A percentile compares a stretch with the other conserved stretches of the same genome.
Evolutionary conservation across 2,329 filamentous ascomycete genomes (phyloP).

Genomic region (Paecilomyces dactylethromorphus): DNA sequence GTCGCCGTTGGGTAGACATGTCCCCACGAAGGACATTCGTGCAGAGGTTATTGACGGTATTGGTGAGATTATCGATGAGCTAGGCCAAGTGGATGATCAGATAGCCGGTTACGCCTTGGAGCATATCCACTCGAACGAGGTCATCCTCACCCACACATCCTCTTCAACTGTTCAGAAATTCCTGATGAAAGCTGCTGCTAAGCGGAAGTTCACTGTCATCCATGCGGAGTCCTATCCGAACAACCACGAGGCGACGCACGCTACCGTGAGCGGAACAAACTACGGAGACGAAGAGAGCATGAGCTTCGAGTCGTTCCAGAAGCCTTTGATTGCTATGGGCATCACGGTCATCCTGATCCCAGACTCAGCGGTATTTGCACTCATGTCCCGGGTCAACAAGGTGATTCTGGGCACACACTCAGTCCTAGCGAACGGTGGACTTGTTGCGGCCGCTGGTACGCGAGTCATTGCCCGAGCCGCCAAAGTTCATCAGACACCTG

Average conservation of each 20-base stretch:
- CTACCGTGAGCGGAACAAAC: conserved; percentile 51
- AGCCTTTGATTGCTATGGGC: conserved; percentile 69
- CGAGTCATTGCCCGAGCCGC: conserved; percentile 78
- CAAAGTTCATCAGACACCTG: conserved; percentile 71
- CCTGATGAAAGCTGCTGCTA: conserved; percentile 76
- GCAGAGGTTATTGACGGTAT: conserved; percentile 92
- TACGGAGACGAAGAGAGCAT: conserved; percentile 43
- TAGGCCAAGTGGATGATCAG: conserved; percentile 86
- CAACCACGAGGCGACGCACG: conserved; percentile 58
- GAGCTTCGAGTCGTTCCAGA: conserved; percentile 55
- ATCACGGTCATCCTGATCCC: conserved; percentile 78
- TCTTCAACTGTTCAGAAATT: conserved; percentile 86
- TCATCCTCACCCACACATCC: conserved; percentile 82
- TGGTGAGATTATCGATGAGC: conserved; percentile 90
- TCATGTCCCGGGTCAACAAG: conserved; percentile 94
- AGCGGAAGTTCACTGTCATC: conserved; percentile 86
- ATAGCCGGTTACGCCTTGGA: conserved; percentile 83
- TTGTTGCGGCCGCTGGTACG: conserved; percentile 79
- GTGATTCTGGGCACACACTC: conserved; percentile 84
- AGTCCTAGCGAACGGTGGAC: conserved; percentile 79
- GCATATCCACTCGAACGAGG: conserved; percentile 88
- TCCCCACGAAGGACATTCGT: conserved; percentile 59
- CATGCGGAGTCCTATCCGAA: conserved; percentile 70
- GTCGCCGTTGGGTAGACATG: conserved; percentile 27
- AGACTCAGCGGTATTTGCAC: conserved; percentile 79